Base-by-base conservation (phyloP, 2,329 filamentous ascomycete genomes). In the Aureobasidium subglaciale region DNA sequence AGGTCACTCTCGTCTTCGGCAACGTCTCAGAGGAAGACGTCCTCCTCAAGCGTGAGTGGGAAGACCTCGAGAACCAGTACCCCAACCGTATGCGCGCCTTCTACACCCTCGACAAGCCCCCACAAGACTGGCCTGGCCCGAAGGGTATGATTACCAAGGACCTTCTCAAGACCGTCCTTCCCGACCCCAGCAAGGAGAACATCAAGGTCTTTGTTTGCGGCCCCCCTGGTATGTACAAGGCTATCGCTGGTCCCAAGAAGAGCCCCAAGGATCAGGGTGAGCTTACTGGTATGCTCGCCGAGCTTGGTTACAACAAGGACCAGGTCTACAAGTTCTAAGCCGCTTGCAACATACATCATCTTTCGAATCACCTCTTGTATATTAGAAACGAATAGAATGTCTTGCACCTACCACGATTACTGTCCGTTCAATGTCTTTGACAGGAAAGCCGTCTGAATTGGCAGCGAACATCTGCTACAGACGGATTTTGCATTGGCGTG, bases 131-230 rank as follows among this genome's bases (percentile, higher is more conserved):
- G 90, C 72, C 73, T 55, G 82, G 79, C 66, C 35, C 53, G 13
- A 88, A 84, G 71, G 93, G 93, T 60, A 86, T 78, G 77, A 86
- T 99, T 69, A 88, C 75, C 72, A 95, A 96, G 81, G 90, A 96
- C 62, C 79, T 97, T 57, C 76, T 99, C 67, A 96, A 97, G 86
- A 92, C 88, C 49, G 90, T 96, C 9, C 81, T 97, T 13, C 93
- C 93, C 10, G 90, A 95, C 74, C 90, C 93, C 60, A 93, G 93
- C 80, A 81, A 82, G 64, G 87, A 87, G 62, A 93, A 96, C 75
- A 85, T 96, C 78, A 97, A 97, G 84, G 73, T 97, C 60, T 97
- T 99, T 67, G 89, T 99, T 34, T 97, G 92, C 73, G 92, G 92
- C 0, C 93, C 93, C 11, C 91, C 92, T 2, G 88, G 86, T 38